Evolutionary conservation across 192 early-diverging fungal species (phyloP).

Genomic region (Geranomyces michiganensis): DNA sequence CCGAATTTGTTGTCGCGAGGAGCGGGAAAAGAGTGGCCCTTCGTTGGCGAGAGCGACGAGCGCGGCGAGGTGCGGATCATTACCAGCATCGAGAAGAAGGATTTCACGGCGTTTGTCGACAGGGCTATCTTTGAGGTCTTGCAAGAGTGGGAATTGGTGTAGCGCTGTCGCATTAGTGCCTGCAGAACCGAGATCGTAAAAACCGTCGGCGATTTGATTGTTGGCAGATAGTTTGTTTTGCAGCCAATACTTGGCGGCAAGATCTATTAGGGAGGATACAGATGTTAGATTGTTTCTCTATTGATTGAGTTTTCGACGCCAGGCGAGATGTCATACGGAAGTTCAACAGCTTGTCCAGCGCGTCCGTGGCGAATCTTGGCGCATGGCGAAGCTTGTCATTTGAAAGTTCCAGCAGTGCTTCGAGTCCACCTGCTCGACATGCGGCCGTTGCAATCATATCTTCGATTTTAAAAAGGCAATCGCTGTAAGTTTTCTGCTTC

Average conservation of each 20-base stretch:
- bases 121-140: conserved; percentile 36
- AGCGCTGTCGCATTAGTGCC: conserved; percentile 37
- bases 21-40: conserved; percentile 8
- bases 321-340: conserved; percentile 37
- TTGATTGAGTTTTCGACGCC: neutral
- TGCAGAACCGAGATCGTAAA: conserved; percentile 61
- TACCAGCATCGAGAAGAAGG: conserved; percentile 44
- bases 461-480: conserved; percentile 1
- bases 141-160: conserved; percentile 44
- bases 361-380: conserved; percentile 54
- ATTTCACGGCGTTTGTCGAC: conserved; percentile 58
- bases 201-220: conserved; percentile 53
- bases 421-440: conserved; percentile 52
- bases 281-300: conserved; percentile 3
- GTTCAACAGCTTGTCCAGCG: conserved; percentile 61
- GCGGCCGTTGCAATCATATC: conserved; percentile 51
- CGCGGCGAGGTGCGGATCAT: conserved; percentile 36
- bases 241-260: conserved; percentile 63
- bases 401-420: conserved; percentile 48
- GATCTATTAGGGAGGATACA: conserved; percentile 31
- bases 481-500: neutral
- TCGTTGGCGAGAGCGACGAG: conserved; percentile 21
- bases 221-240: conserved; percentile 42
- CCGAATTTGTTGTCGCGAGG: conserved; percentile 42
- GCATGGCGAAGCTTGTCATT: conserved; percentile 45